Evolutionary conservation across 495 filamentous ascomycete species (phyloP).

Genomic region (Annulohypoxylon nitens): DNA sequence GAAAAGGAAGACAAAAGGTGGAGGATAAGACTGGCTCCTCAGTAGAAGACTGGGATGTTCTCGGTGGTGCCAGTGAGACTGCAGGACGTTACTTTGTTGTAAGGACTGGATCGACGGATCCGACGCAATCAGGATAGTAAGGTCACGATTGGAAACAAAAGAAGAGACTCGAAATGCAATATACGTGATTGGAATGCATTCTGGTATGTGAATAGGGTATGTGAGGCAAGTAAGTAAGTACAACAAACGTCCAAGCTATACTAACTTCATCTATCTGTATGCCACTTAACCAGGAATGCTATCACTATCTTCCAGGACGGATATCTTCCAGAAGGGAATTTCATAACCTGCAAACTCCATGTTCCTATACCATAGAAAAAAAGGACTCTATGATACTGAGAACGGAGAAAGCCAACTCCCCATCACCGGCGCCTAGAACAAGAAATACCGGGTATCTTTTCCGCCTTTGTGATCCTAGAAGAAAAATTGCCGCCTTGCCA

Average conservation of each 20-base stretch:
- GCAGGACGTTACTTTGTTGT: constrained; percentile 85
- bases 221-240: constrained; percentile 30
- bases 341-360: background rate
- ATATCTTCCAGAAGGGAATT: background rate
- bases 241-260: constrained; percentile 8
- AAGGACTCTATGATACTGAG: background rate
- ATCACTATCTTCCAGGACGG: constrained; percentile 13
- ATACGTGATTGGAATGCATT: constrained; percentile 11
- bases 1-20: constrained; percentile 25
- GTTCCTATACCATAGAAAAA: constrained; percentile 4
- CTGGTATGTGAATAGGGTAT: constrained; percentile 4
- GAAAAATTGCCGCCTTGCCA: background rate
- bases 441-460: constrained; percentile 11
- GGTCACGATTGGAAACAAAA: constrained; percentile 12
- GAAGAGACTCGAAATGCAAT: constrained; percentile 6
- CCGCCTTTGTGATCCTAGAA: background rate
- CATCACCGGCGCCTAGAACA: constrained; percentile 2
- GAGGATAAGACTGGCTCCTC: constrained; percentile 45
- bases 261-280: background rate
- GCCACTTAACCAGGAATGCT: constrained; percentile 29
- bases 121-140: background rate
- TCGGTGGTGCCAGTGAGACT: constrained; percentile 73
- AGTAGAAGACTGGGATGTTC: constrained; percentile 74
- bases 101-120: constrained; percentile 63
- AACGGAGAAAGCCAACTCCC: background rate